Conservation (phyloP, 225 moss, liverwort and hornwort genomes). For the Straminergon stramineum region DNA sequence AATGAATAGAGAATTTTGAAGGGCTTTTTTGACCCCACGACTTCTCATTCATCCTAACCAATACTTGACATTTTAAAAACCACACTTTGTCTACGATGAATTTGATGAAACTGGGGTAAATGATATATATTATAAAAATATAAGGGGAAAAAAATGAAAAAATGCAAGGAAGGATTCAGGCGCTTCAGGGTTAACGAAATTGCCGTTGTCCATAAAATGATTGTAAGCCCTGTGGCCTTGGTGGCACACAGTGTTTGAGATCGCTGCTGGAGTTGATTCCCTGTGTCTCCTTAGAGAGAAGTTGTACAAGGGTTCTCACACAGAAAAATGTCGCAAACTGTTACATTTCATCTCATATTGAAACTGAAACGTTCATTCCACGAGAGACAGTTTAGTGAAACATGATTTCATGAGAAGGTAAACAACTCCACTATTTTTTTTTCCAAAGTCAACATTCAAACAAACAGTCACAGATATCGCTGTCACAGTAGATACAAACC, state of each 20-base stretch:
- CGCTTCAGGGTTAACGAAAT: background rate
- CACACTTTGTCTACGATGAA: background rate
- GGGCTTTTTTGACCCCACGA: background rate
- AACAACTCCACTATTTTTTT: too few species aligned
- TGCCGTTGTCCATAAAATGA: background rate
- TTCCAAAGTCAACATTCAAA: background rate
- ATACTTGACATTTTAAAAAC: background rate
- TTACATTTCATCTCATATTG: background rate
- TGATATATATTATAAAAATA: background rate
- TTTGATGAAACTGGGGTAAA: background rate
- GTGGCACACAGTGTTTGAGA: background rate
- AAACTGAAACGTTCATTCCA: background rate
- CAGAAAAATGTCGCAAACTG: too few species aligned
- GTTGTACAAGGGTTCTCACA: background rate
- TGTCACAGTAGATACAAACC: background rate
- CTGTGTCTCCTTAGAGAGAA: background rate
- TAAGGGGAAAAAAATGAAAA: background rate
- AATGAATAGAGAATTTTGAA: background rate
- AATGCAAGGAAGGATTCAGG: background rate
- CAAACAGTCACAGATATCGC: background rate
- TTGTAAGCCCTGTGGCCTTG: background rate
- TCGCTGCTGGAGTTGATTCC: too few species aligned
- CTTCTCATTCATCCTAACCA: background rate
- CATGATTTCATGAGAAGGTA: background rate
- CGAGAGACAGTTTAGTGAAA: too few species aligned